Evolutionary conservation across 495 filamentous ascomycete species (phyloP).

Genomic region (Cercophora sp.): DNA sequence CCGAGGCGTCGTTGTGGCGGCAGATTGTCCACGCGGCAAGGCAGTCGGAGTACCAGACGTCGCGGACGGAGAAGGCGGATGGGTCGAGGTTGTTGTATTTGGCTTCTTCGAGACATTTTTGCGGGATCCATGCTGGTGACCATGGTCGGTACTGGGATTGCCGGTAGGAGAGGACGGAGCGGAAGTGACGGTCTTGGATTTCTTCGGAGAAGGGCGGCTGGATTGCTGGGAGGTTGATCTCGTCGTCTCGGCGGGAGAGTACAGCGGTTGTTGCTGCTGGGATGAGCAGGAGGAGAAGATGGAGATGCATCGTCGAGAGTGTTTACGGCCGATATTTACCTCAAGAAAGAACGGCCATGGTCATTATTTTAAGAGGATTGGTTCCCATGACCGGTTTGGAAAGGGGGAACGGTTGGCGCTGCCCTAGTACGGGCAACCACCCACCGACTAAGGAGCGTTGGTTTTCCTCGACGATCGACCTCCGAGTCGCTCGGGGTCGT

Average conservation of each 20-base stretch:
- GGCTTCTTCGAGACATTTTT: slow-evolving; percentile 16
- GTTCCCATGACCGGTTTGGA: too few relatives aligned
- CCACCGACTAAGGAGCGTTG: too few relatives aligned
- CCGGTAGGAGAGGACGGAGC: background rate
- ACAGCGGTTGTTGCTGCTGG: background rate
- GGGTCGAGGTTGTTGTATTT: slow-evolving; percentile 6
- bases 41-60: slow-evolving; percentile 22
- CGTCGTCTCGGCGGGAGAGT: background rate
- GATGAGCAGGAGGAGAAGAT: background rate
- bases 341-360: too few relatives aligned
- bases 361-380: too few relatives aligned
- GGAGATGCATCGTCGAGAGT: too few relatives aligned
- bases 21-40: slow-evolving; percentile 20
- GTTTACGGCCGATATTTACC: too few relatives aligned
- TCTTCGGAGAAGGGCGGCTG: slow-evolving; percentile 18
- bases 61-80: slow-evolving; percentile 13
- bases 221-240: slow-evolving; percentile 14
- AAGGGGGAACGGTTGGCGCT: too few relatives aligned
- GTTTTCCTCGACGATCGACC: too few relatives aligned
- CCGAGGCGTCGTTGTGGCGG: slow-evolving; percentile 14
- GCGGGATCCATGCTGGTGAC: slow-evolving; percentile 12
- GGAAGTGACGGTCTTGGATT: slow-evolving; percentile 9
- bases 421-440: too few relatives aligned
- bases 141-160: slow-evolving; percentile 3
- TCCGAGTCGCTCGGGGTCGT: too few relatives aligned